A percentile compares a stretch with the other conserved stretches of the same genome.
phyloP scores from a whole-genome alignment of 352 stramenopile species.

The Phytophthora kernoviae region DNA sequence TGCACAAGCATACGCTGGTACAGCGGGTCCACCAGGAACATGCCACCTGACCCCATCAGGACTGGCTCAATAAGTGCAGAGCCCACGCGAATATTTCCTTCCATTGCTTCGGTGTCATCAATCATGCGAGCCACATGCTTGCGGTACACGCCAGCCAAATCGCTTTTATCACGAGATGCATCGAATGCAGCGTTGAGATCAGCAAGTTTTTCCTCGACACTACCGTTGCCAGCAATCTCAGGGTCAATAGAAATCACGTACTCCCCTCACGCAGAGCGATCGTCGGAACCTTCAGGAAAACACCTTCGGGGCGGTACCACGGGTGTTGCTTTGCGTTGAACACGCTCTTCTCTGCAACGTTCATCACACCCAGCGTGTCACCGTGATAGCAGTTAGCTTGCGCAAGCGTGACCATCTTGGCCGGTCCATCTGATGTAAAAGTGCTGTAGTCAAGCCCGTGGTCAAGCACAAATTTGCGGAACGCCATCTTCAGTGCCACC shows the following conservation, averaged over 20 bases:
- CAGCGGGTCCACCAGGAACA: conserved; percentile 92
- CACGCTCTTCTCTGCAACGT: conserved; percentile 89
- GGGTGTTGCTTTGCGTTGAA: conserved; percentile 93
- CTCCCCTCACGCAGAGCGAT: conserved; percentile 64
- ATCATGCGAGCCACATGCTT: conserved; percentile 69
- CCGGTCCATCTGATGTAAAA: conserved; percentile 34
- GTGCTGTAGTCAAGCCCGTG: conserved; percentile 65
- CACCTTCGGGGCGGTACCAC: conserved; percentile 87
- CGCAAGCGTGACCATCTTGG: conserved; percentile 78
- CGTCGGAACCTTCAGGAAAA: conserved; percentile 85
- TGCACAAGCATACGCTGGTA: conserved; percentile 91
- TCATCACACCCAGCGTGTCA: conserved; percentile 92
- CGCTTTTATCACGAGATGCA: conserved; percentile 35
- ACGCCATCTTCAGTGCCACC: conserved; percentile 92
- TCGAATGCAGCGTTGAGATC: conserved; percentile 68
- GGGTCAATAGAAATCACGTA: conserved; percentile 61
- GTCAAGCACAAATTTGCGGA: conserved; percentile 83
- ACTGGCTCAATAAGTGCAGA: conserved; percentile 91
- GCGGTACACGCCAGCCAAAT: conserved; percentile 58
- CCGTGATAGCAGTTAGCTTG: conserved; percentile 93
- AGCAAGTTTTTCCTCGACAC: conserved; percentile 39
- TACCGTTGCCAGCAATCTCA: conserved; percentile 41
- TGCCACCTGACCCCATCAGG: conserved; percentile 87
- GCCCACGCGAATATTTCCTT: conserved; percentile 55
- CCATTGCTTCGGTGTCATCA: conserved; percentile 32